A percentile compares a stretch with the other conserved stretches of the same genome.
These are phyloP conservation scores for Talaromyces thailandensis DNA, from an alignment of 495 filamentous ascomycete species.

Conservation along the genomic window DNA sequence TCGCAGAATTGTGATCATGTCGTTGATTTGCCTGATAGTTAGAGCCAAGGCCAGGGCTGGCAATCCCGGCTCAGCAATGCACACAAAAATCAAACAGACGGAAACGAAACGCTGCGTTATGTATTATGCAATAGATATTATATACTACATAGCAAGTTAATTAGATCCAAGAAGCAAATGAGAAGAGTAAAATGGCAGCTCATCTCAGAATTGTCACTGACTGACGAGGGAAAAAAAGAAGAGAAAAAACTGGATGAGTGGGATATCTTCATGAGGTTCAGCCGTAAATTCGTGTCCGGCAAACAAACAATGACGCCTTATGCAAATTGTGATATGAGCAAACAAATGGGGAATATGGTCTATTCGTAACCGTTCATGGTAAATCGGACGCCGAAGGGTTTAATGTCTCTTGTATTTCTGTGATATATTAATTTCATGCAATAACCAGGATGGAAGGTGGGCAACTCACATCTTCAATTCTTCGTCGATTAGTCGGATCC, in stretches of 20 bases:
- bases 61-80: no score
- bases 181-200: neutral
- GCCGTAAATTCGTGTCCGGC: neutral
- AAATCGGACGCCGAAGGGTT: neutral
- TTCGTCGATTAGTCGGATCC: slow-evolving; percentile 72
- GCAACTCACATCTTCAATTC: slow-evolving; percentile 77
- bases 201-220: neutral
- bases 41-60: no score
- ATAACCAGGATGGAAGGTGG: neutral
- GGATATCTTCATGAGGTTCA: neutral
- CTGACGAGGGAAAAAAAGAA: neutral
- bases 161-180: neutral
- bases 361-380: neutral
- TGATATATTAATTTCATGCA: neutral
- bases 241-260: neutral
- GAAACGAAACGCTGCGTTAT: neutral
- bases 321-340: neutral
- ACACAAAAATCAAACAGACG: neutral
- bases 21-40: no score
- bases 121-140: neutral
- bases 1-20: no score
- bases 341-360: neutral
- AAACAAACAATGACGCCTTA: neutral
- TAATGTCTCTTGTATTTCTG: slow-evolving; percentile 1
- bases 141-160: neutral